Evolutionary conservation across 2,329 filamentous ascomycete species (phyloP).

Genomic region (Calonectria hongkongensis): DNA sequence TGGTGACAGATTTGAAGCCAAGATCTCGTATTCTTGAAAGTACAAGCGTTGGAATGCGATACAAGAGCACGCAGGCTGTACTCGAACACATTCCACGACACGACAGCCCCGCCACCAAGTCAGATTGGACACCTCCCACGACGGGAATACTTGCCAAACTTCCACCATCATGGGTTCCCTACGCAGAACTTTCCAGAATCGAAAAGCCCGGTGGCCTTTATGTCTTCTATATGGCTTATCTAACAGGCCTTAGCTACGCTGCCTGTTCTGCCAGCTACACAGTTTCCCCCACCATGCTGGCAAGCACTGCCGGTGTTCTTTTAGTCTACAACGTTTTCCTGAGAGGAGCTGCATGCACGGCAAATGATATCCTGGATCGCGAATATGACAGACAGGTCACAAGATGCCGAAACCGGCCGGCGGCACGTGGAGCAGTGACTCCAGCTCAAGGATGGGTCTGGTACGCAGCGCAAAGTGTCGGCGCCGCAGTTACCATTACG

Average conservation of each 20-base stretch:
- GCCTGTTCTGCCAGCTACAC: neutral
- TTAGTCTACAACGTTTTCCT: neutral
- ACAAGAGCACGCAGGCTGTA: neutral
- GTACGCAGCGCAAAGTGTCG: neutral
- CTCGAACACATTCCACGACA: neutral
- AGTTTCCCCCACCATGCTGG: neutral
- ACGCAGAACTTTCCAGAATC: neutral
- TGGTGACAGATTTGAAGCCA: neutral
- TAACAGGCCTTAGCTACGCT: conserved; percentile 4
- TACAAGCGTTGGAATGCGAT: neutral
- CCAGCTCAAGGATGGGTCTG: conserved; percentile 8
- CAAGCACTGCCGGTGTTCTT: neutral
- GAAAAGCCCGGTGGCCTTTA: neutral
- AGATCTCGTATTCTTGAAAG: neutral
- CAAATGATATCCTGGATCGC: conserved; percentile 11
- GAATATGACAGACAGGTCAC: neutral
- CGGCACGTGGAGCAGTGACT: conserved; percentile 3
- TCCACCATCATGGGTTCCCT: conserved; percentile 12
- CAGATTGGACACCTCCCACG: neutral
- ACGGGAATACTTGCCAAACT: neutral
- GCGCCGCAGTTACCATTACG: neutral
- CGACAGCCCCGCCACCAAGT: neutral
- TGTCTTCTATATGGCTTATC: neutral
- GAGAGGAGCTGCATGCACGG: conserved; percentile 8
- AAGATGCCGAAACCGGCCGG: neutral